These are phyloP conservation scores for Spizellomyces punctatus DNA, from an alignment of 192 early-diverging fungal genomes.

Conservation along the genomic window DNA sequence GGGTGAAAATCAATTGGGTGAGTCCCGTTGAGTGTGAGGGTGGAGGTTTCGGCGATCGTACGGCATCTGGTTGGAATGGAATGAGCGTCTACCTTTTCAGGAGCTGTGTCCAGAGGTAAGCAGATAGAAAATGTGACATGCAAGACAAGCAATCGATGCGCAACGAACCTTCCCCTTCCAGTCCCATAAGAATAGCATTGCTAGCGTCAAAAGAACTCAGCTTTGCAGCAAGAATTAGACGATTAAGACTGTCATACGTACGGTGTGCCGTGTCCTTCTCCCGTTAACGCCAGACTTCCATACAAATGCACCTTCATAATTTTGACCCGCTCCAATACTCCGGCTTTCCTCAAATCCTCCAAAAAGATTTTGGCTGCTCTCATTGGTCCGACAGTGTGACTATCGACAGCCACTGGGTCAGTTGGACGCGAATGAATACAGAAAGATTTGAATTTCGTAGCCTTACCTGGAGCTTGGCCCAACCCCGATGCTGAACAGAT, in stretches of 20 bases:
- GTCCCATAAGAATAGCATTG: slow-evolving; percentile 63
- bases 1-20: slow-evolving; percentile 84
- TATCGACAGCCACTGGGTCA: not conserved
- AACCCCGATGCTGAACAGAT: slow-evolving; percentile 94
- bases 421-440: not conserved
- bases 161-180: slow-evolving; percentile 77
- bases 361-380: slow-evolving; percentile 94
- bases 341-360: slow-evolving; percentile 69
- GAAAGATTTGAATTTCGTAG: too few species aligned
- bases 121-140: too few species aligned
- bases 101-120: slow-evolving; percentile 1
- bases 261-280: slow-evolving; percentile 94
- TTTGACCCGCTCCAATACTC: slow-evolving; percentile 40
- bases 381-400: slow-evolving; percentile 96
- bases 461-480: slow-evolving; percentile 75
- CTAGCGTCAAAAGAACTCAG: slow-evolving; percentile 5
- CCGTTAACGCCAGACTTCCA: slow-evolving; percentile 91
- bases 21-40: slow-evolving; percentile 72
- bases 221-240: slow-evolving; percentile 1
- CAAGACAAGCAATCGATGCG: too few species aligned
- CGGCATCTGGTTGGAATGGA: slow-evolving; percentile 75
- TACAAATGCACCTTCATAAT: slow-evolving; percentile 84
- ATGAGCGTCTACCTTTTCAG: slow-evolving; percentile 72
- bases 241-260: slow-evolving; percentile 37
- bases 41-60: slow-evolving; percentile 72